Conservation (phyloP, 768 basidiomycete genomes). For the Paxillus involutus region DNA sequence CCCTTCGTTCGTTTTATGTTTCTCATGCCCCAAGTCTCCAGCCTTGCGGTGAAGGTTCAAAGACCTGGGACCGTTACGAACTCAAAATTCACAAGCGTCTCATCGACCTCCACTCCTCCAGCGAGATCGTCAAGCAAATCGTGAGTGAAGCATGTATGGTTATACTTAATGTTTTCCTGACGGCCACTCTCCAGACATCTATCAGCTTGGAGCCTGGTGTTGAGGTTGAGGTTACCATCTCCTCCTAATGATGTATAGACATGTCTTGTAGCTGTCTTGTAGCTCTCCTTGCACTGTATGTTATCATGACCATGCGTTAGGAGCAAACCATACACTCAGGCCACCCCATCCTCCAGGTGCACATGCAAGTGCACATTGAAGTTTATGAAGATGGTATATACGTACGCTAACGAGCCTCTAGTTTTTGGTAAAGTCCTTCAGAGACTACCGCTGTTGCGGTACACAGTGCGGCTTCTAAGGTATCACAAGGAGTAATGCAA, state of each 20-base stretch:
- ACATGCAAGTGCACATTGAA: background rate
- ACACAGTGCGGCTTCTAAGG: conserved; percentile 15
- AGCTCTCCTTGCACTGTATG: background rate
- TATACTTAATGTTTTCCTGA: conserved; percentile 7
- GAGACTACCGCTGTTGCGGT: conserved; percentile 5
- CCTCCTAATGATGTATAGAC: conserved; percentile 44
- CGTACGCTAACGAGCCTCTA: conserved; percentile 8
- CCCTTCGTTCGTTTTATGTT: background rate
- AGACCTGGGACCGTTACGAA: conserved; percentile 99
- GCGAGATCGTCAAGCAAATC: conserved; percentile 99
- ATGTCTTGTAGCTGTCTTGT: background rate
- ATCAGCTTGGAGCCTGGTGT: conserved; percentile 99
- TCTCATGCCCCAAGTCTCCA: conserved; percentile 30
- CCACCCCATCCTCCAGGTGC: background rate
- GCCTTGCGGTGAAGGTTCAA: conserved; percentile 99
- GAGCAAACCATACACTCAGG: background rate
- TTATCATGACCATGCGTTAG: conserved; percentile 3
- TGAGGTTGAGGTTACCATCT: conserved; percentile 98
- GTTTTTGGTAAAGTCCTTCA: conserved; percentile 10
- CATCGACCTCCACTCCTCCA: conserved; percentile 97
- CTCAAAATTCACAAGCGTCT: conserved; percentile 99
- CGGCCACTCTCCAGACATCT: conserved; percentile 64
- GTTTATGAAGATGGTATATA: background rate
- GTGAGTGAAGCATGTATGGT: conserved; percentile 50
- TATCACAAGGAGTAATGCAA: conserved; percentile 13